Percentiles rank a stretch among this genome's conserved stretches.
These are phyloP conservation scores for Xylariaceae sp. DNA, from an alignment of 2,329 filamentous ascomycete genomes.

Conservation along the genomic window DNA sequence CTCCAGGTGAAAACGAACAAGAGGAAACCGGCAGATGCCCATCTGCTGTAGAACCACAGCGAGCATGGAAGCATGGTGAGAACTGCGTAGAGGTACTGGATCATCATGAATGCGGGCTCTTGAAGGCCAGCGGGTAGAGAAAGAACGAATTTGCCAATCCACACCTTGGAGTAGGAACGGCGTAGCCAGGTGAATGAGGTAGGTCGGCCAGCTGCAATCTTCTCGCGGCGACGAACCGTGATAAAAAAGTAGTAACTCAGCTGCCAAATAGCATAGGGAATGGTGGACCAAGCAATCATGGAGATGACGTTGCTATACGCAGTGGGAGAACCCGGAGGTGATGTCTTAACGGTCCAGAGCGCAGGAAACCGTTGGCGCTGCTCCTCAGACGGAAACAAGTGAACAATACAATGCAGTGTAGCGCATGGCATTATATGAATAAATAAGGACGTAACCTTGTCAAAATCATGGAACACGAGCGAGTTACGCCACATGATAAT, in stretches of 20 bases:
- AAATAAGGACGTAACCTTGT: slow-evolving; percentile 98
- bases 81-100: slow-evolving; percentile 90
- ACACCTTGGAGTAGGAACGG: slow-evolving; percentile 85
- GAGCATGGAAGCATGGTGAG: slow-evolving; percentile 94
- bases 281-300: slow-evolving; percentile 93
- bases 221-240: slow-evolving; percentile 89
- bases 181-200: slow-evolving; percentile 98
- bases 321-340: slow-evolving; percentile 71
- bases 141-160: slow-evolving; percentile 86
- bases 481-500: slow-evolving; percentile 99
- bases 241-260: slow-evolving; percentile 92
- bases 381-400: slow-evolving; percentile 71
- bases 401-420: slow-evolving; percentile 89
- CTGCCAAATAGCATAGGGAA: slow-evolving; percentile 94
- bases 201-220: slow-evolving; percentile 93
- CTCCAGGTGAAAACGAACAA: slow-evolving; percentile 89
- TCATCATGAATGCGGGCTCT: slow-evolving; percentile 91
- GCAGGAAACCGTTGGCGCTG: slow-evolving; percentile 80
- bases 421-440: slow-evolving; percentile 99
- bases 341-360: slow-evolving; percentile 78
- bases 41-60: slow-evolving; percentile 90
- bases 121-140: slow-evolving; percentile 77
- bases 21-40: slow-evolving; percentile 79
- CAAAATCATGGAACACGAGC: slow-evolving; percentile 96
- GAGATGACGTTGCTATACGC: slow-evolving; percentile 78